phyloP scores from a whole-genome alignment of 371 early-diverging fungal species.

The Mortierella sp. region DNA sequence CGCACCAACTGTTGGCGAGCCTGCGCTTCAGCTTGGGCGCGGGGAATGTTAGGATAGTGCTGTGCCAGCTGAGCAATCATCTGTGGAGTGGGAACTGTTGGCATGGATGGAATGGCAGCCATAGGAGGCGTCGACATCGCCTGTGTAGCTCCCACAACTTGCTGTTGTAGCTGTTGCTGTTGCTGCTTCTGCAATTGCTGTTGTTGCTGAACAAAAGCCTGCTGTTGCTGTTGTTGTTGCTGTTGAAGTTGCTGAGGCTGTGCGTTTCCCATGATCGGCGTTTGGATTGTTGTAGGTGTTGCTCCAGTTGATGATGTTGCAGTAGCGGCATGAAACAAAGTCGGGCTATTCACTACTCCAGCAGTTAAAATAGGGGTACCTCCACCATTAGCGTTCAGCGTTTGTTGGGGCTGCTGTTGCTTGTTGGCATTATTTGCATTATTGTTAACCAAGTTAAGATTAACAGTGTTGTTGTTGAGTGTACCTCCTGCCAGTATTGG shows the following conservation, averaged over 20 bases:
- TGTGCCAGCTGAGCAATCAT: conserved; percentile 52
- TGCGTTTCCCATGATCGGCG: conserved; percentile 50
- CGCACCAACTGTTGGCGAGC: conserved; percentile 45
- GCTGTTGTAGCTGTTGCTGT: conserved; percentile 34
- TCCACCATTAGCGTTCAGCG: conserved; percentile 16
- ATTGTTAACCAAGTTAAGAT: conserved; percentile 10
- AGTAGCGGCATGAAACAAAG: conserved; percentile 43
- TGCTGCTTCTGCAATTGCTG: conserved; percentile 26
- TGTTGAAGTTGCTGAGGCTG: conserved; percentile 46
- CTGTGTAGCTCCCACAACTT: conserved; percentile 22
- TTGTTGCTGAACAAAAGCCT: conserved; percentile 23
- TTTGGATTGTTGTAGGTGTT: conserved; percentile 38
- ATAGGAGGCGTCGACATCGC: conserved; percentile 39
- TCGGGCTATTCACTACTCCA: conserved; percentile 44
- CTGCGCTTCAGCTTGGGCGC: conserved; percentile 45
- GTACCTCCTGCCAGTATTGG: conserved; percentile 40
- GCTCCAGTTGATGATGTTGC: conserved; percentile 26
- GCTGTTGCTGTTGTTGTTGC: conserved; percentile 30
- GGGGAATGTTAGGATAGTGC: conserved; percentile 45
- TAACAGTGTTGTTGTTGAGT: conserved; percentile 20
- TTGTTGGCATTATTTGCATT: conserved; percentile 9
- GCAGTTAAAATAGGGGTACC: conserved; percentile 47
- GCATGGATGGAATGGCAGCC: conserved; percentile 33
- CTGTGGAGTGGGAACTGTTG: conserved; percentile 42
- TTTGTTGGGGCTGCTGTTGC: conserved; percentile 32